Base-by-base conservation (phyloP, 306 rosid genomes). In the Casuarina glauca region DNA sequence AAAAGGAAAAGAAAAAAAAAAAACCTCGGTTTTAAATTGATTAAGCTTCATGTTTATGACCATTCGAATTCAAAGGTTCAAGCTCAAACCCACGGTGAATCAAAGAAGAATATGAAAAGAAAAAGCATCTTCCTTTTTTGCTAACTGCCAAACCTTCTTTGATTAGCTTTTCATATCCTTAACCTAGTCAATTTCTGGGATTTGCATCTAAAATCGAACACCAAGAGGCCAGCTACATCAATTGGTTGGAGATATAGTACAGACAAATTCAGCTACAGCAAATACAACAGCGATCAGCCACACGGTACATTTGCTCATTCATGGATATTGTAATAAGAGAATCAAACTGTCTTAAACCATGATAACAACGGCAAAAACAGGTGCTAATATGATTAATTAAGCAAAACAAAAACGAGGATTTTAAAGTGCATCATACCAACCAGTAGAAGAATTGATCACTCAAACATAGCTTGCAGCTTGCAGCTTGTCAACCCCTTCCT, bases 341-440 rank as follows among this genome's bases (percentile, higher is more conserved):
- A 58, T 58, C 64, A 9, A 58, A 58, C 39, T 58, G 9, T 13
- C 38, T 58, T 26, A 3, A 58, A 20, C 36, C 64, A 58, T 26
- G 39, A 20, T 58, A 26, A 3, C 39, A 58, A 58, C 1, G 36
- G 36, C 4, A 58, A 52, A 26, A 15, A 8, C 19, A 52, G 57
- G 17, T 17, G 20, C 57, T 52, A 52, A 52, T 52, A 52, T 6
- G 45, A 48, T 1, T 39, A 76, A 66, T 50, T 57, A 46, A 39
- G 8, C 20, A 50, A 54, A 69, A 68, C 53, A 10, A n/a, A 58
- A 15, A 43, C 16, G n/a, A 32, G 51, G n/a, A 63, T 9, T 44
- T 15, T 10, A 58, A 38, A 36, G 55, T 15, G 17, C 66, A 63
- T 3, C 16, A 69, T 86, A 86, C 92, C 90, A 69, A 39, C 48